A percentile compares a stretch with the other conserved stretches of the same genome.
phyloP scores from a whole-genome alignment of 148 eudicot genomes.

The Linanthus parryae region DNA sequence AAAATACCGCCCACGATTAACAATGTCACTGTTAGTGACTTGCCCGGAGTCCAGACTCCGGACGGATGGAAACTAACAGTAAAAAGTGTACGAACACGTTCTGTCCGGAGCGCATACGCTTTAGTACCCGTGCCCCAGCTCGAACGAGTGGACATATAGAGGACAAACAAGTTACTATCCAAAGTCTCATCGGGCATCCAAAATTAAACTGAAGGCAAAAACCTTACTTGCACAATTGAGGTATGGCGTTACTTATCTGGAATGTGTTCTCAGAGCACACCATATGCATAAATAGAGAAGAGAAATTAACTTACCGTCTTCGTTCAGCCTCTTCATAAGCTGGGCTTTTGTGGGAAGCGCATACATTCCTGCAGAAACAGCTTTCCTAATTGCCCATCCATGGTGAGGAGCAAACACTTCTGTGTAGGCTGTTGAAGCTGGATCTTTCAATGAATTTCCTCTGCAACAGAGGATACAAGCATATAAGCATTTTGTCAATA shows the following conservation, averaged over 20 bases:
- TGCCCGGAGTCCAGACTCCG: too few species aligned
- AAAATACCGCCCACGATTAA: too few species aligned
- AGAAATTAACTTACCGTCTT: constrained; percentile 62
- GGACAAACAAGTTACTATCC: background rate
- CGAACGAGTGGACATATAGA: background rate
- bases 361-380: constrained; percentile 97
- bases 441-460: constrained; percentile 69
- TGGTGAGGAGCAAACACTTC: constrained; percentile 93
- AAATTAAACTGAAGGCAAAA: background rate
- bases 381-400: constrained; percentile 96
- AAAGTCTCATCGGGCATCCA: background rate
- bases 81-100: too few species aligned
- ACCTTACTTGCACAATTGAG: background rate
- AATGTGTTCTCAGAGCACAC: background rate
- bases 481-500: too few species aligned
- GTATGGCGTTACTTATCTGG: background rate
- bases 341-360: constrained; percentile 89
- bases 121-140: background rate
- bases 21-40: too few species aligned
- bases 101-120: too few species aligned
- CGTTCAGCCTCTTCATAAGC: constrained; percentile 69
- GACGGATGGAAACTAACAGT: too few species aligned
- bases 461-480: constrained; percentile 37
- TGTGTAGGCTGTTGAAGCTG: constrained; percentile 82
- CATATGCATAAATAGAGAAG: background rate